Base-by-base conservation (phyloP, 2,329 filamentous ascomycete genomes). In the Colletotrichum endophyticum region DNA sequence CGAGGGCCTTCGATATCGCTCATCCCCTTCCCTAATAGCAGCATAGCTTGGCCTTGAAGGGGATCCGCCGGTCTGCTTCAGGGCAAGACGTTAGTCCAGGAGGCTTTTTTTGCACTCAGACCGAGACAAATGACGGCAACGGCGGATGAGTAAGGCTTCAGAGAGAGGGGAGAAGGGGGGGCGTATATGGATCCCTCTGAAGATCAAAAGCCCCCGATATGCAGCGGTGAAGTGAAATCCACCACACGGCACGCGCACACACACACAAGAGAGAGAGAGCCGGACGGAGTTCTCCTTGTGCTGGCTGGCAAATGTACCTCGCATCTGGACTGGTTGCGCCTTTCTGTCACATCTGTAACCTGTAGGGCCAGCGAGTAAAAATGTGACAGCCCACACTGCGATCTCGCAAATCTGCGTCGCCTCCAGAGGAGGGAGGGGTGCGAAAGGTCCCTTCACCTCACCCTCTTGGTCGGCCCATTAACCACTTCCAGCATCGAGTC, bases 341-440 rank as follows among this genome's bases (percentile, higher is more conserved):
- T 49, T 63, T 67, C 62, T 32, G 70, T 68, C 73, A 64, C 27
- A 64, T 72, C 39, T 70, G 36, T 22, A 36, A 27, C 39, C 30
- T 57, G 63, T 32, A 68, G 57, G 62, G 63, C 30, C 73, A 63
- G 15, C 63, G 15, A 53, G 32, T n/a, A 32, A 61, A 62, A 75
- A 66, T 71, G 63, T 67, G 69, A 72, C 39, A 68, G 73, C 69
- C 73, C 73, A 57, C 56, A 56, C 27, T 44, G 56, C 69, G 56
- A 72, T 75, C 73, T 75, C 73, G 73, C 73, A 72, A 75, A 75
- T 72, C 73, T 75, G 56, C 73, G 69, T 67, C 69, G 53, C n/a
- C 28, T 36, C 8, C 49, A 44, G 22, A 25, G 7, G 12, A 25
- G 44, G 30, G n/a, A 32, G 39, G 66, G 28, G 49, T 34, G 44